Conservation (phyloP, 2,329 filamentous ascomycete genomes). For the Beauveria rudraprayagi region DNA sequence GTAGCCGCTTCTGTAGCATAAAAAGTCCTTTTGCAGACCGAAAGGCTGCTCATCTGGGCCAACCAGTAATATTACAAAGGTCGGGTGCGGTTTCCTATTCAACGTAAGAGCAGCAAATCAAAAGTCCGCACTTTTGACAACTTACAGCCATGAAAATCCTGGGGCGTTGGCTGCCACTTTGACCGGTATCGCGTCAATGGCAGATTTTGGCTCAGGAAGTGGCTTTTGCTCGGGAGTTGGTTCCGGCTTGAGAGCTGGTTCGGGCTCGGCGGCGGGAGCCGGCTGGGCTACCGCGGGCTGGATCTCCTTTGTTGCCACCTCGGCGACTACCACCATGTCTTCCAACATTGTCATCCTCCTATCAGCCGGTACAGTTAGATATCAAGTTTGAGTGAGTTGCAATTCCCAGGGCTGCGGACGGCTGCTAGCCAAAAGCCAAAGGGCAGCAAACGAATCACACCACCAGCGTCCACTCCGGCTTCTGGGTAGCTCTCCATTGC, state of each 20-base stretch:
- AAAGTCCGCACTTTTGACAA: background rate
- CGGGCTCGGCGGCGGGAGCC: background rate
- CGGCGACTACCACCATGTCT: background rate
- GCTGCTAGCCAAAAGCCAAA: no score
- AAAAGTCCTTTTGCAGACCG: conserved; percentile 50
- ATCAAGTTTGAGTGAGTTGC: background rate
- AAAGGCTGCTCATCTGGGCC: conserved; percentile 46
- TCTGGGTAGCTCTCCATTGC: background rate
- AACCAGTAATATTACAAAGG: conserved; percentile 47
- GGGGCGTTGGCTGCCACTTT: background rate
- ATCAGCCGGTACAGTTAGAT: background rate
- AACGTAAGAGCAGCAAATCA: background rate
- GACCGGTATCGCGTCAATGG: background rate
- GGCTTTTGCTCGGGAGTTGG: background rate
- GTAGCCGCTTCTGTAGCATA: conserved; percentile 42
- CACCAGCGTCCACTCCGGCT: background rate
- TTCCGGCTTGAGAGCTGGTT: background rate
- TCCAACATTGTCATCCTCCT: background rate
- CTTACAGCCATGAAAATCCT: conserved; percentile 32
- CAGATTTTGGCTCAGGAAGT: background rate
- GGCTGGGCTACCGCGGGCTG: background rate
- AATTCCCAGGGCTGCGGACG: background rate
- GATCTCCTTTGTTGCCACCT: background rate
- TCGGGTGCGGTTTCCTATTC: conserved; percentile 43
- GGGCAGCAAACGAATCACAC: background rate